phyloP scores from a whole-genome alignment of 2,329 filamentous ascomycete genomes.

The Ustulina deusta region DNA sequence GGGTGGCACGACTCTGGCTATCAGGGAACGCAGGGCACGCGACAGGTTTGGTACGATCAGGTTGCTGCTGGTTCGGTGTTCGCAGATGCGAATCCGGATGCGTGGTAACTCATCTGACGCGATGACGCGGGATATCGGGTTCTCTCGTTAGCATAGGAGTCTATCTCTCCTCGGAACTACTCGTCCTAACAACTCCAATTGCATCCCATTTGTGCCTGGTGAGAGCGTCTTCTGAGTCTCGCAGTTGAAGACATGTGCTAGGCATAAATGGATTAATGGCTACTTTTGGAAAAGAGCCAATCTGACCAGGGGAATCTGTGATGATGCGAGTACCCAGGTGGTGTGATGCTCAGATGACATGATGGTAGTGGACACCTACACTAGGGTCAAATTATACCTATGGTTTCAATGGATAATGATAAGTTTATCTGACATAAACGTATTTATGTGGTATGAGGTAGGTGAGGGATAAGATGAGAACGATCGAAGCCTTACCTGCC shows the following conservation, averaged over 20 bases:
- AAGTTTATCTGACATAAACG: not conserved
- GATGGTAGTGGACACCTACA: not conserved
- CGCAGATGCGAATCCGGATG: constrained; percentile 54
- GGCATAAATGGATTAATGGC: not conserved
- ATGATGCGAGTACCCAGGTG: not conserved
- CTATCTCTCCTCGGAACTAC: not conserved
- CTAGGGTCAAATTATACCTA: not conserved
- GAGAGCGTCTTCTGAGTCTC: not conserved
- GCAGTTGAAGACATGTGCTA: not conserved
- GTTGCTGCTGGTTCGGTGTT: constrained; percentile 58
- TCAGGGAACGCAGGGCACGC: constrained; percentile 45
- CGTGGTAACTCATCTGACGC: constrained; percentile 27
- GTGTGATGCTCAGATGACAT: not conserved
- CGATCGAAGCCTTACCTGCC: no score
- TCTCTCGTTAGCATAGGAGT: not conserved
- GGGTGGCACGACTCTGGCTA: constrained; percentile 60
- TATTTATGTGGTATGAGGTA: not conserved
- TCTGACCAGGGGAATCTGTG: not conserved
- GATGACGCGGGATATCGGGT: not conserved
- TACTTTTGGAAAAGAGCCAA: not conserved
- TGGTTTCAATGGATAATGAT: not conserved
- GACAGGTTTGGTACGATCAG: constrained; percentile 64
- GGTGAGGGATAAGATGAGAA: no score
- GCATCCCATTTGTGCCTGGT: not conserved
- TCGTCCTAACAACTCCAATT: no score